A percentile compares a stretch with the other conserved stretches of the same genome.
Conservation (phyloP, 2,329 filamentous ascomycete genomes). For the Triangularia setosa region DNA sequence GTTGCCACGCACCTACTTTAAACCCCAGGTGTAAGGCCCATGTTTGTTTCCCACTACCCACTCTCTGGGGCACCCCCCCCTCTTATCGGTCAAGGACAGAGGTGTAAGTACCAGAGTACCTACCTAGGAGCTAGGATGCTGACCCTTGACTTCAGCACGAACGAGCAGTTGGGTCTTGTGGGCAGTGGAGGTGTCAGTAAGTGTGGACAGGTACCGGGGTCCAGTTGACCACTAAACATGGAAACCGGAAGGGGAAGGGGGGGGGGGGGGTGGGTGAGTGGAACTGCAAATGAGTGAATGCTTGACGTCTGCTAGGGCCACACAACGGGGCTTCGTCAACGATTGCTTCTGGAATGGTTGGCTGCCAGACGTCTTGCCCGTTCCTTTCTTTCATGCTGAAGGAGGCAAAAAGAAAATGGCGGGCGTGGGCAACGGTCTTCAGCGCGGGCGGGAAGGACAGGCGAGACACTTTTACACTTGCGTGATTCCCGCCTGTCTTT, state of each 20-base stretch:
- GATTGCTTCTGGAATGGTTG: constrained; percentile 26
- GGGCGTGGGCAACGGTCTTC: constrained; percentile 14
- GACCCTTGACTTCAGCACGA: not conserved
- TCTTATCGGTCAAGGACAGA: not conserved
- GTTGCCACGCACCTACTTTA: constrained; percentile 3
- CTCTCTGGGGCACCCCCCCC: not conserved
- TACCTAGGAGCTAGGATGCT: not conserved
- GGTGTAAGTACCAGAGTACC: not conserved
- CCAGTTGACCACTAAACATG: constrained; percentile 8
- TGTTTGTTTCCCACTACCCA: constrained; percentile 13
- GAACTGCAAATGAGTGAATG: constrained; percentile 16
- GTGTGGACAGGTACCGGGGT: constrained; percentile 2
- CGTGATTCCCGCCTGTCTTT: constrained; percentile 11
- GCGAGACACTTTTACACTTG: constrained; percentile 5
- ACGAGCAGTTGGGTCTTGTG: not conserved
- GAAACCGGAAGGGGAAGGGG: no score
- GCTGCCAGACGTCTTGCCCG: constrained; percentile 14
- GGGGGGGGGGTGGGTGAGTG: constrained; percentile 18
- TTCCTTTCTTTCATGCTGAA: constrained; percentile 4
- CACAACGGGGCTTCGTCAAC: constrained; percentile 25
- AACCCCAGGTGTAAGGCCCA: constrained; percentile 11
- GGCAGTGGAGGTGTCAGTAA: not conserved
- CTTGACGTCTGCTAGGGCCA: constrained; percentile 25
- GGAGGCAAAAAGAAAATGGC: constrained; percentile 4
- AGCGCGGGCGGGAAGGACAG: not conserved